phyloP scores from a whole-genome alignment of 352 stramenopile genomes.

The Pythium scleroteichum region DNA sequence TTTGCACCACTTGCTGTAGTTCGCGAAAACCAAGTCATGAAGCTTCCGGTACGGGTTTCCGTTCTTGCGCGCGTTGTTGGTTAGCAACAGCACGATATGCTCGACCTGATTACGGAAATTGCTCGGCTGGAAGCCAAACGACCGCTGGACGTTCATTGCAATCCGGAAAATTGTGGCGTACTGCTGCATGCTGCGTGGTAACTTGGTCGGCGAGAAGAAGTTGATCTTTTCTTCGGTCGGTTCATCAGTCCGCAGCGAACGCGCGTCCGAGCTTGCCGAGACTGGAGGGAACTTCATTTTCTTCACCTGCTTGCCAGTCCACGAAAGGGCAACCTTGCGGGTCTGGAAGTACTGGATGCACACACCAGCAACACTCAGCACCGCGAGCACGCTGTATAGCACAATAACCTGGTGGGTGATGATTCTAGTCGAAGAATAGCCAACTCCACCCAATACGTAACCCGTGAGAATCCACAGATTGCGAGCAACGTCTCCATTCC shows the following conservation, averaged over 20 bases:
- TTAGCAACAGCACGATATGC: slow-evolving; percentile 95
- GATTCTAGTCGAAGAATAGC: slow-evolving; percentile 43
- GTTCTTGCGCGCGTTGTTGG: slow-evolving; percentile 88
- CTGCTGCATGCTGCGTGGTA: slow-evolving; percentile 83
- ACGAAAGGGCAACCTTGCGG: slow-evolving; percentile 37
- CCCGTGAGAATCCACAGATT: slow-evolving; percentile 73
- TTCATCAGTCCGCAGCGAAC: slow-evolving; percentile 59
- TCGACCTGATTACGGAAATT: slow-evolving; percentile 96
- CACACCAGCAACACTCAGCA: slow-evolving; percentile 40
- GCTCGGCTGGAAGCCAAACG: slow-evolving; percentile 82
- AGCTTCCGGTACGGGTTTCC: slow-evolving; percentile 83
- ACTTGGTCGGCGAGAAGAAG: slow-evolving; percentile 72
- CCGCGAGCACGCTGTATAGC: slow-evolving; percentile 57
- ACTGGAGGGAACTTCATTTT: slow-evolving; percentile 48
- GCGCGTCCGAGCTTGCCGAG: slow-evolving; percentile 78
- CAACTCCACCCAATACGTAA: slow-evolving; percentile 61
- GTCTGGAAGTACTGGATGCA: slow-evolving; percentile 52
- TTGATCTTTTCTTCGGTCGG: slow-evolving; percentile 57
- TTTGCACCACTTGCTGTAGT: slow-evolving; percentile 89
- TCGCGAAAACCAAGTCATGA: slow-evolving; percentile 82
- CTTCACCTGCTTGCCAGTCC: slow-evolving; percentile 24
- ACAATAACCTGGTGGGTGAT: slow-evolving; percentile 60
- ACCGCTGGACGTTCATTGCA: slow-evolving; percentile 83
- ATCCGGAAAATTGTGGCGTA: slow-evolving; percentile 83
- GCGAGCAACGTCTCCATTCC: slow-evolving; percentile 50